phyloP scores from a whole-genome alignment of 1,139 yeast species.

The Taiozyma sp. region DNA sequence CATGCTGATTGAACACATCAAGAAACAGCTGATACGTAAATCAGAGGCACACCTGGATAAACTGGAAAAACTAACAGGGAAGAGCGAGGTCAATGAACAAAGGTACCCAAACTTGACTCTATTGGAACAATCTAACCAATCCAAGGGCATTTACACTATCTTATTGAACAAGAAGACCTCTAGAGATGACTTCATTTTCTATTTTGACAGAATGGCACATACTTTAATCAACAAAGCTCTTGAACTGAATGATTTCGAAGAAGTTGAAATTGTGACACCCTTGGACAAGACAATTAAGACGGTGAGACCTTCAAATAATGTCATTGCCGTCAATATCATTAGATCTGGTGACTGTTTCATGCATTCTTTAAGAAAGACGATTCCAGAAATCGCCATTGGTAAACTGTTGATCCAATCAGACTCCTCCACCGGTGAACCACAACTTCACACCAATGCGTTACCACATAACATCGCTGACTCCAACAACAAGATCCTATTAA shows the following conservation, averaged over 20 bases:
- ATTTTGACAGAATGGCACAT: constrained; percentile 75
- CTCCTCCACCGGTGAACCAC: constrained; percentile 88
- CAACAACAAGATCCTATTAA: constrained; percentile 51
- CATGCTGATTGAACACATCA: constrained; percentile 74
- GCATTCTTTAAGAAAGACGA: constrained; percentile 65
- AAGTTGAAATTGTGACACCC: constrained; percentile 40
- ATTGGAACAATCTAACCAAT: constrained; percentile 62
- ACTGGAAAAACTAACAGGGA: constrained; percentile 48
- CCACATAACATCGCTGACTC: constrained; percentile 31
- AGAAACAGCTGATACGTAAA: constrained; percentile 63
- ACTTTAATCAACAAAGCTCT: constrained; percentile 65
- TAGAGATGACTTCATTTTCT: constrained; percentile 78
- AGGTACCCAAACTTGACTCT: constrained; percentile 23
- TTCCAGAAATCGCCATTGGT: constrained; percentile 78
- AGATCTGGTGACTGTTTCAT: constrained; percentile 94
- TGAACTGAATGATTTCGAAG: constrained; percentile 36
- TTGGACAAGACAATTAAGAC: constrained; percentile 37
- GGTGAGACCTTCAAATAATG: constrained; percentile 37
- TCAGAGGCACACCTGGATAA: constrained; percentile 62
- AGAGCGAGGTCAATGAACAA: constrained; percentile 21
- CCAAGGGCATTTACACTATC: constrained; percentile 67
- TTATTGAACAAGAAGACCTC: constrained; percentile 50
- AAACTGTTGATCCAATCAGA: constrained; percentile 86
- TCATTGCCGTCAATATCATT: constrained; percentile 74
- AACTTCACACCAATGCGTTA: constrained; percentile 70